Evolutionary conservation across 768 basidiomycete species (phyloP).

Genomic region (Kwoniella dejecticola): DNA sequence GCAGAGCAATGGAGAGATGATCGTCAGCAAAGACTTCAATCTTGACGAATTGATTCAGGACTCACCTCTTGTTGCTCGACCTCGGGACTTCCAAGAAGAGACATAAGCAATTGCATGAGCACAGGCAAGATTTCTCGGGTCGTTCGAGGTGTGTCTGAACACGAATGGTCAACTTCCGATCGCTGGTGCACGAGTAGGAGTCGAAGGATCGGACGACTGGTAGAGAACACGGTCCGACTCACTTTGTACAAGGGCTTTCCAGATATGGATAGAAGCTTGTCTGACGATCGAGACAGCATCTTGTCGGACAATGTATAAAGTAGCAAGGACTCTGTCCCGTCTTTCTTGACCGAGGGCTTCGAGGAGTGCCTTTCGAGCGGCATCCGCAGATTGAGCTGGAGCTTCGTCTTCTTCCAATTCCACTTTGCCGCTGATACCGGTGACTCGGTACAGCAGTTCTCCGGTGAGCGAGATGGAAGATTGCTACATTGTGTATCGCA

Average conservation of each 20-base stretch:
- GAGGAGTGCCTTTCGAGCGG: conserved; percentile 78
- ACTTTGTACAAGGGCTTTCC: conserved; percentile 98
- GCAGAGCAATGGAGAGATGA: too few relatives aligned
- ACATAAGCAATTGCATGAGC: conserved; percentile 74
- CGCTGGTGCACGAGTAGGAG: background rate
- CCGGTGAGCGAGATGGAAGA: conserved; percentile 94
- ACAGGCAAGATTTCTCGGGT: conserved; percentile 83
- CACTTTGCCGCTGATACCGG: conserved; percentile 88
- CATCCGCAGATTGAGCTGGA: conserved; percentile 70
- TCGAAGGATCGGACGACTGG: too few relatives aligned
- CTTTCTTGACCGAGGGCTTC: conserved; percentile 87
- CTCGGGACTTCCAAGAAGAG: conserved; percentile 73
- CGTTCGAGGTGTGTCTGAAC: conserved; percentile 59
- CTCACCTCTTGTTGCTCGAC: conserved; percentile 85
- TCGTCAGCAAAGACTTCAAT: too few relatives aligned
- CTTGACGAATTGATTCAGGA: too few relatives aligned
- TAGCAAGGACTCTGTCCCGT: conserved; percentile 85
- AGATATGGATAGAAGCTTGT: conserved; percentile 89
- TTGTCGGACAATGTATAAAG: conserved; percentile 88
- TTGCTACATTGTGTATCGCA: conserved; percentile 63
- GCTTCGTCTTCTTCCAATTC: conserved; percentile 67
- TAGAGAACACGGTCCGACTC: conserved; percentile 33
- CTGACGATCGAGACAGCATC: conserved; percentile 87
- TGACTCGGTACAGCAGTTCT: conserved; percentile 92
- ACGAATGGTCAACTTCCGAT: conserved; percentile 3